Base-by-base conservation (phyloP, 2,329 filamentous ascomycete species). In the Pseudocercospora fuligena region DNA sequence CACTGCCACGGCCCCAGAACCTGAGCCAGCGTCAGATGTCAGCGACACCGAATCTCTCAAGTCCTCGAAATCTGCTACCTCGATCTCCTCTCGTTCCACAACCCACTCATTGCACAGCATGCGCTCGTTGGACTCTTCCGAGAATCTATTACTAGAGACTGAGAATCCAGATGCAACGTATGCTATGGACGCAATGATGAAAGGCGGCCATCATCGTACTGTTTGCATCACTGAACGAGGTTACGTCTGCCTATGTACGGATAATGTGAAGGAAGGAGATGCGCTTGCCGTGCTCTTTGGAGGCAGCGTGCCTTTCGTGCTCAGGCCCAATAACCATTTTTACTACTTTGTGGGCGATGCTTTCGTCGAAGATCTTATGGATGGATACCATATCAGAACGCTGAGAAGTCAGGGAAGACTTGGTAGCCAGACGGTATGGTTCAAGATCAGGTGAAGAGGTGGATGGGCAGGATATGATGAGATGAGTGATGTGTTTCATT, bases 141-240 rank as follows among this genome's bases (percentile, higher is more conserved):
- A 43, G n/a, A 16, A 47, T 57, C 7, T 58, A 47, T 31, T 60
- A 21, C 29, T 65, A 29, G 57, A 36, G 19, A 51, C 53, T 14
- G 54, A 63, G 16, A 60, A 66, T 12, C 64, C 64, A 3, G 64
- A 66, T 27, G 60, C 60, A 4, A 63, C 60, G 4, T 66, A 66
- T 25, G 60, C 64, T 8, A 46, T 66, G 16, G 53, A 60, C 2
- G 60, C 64, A 0, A 66, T 66, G 64, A 66, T 66, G 54, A 63
- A 66, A 33, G 51, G 49, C 2, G 64, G 53, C 0, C 64, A 66
- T 54, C 64, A 66, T 33, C 53, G 64, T 12, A 66, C 64, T 0
- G 23, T 66, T 1, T 66, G 31, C 46, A 51, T 66, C 3, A 66
- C 60, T 1, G 46, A 31, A 23, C 12, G 31, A 12, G 64, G 64